Conservation (phyloP, 176 grass and related monocot genomes). For the Carex littledalei region DNA sequence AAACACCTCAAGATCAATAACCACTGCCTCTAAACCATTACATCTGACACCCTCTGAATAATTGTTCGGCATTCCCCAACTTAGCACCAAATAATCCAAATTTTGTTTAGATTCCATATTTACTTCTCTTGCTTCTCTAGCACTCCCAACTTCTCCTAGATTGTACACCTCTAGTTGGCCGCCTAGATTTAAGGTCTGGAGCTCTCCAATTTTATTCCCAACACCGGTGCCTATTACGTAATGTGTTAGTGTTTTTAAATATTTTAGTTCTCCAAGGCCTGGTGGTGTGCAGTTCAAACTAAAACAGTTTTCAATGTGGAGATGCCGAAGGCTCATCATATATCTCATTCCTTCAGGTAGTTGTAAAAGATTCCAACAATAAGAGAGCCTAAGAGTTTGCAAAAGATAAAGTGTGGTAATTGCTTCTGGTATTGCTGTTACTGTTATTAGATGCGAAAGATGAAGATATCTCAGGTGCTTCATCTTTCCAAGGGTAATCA, state of each 20-base stretch:
- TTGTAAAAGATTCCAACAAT: not conserved
- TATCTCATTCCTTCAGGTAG: conserved; percentile 31
- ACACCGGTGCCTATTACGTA: not conserved
- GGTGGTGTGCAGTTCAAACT: conserved; percentile 14
- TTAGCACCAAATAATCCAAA: not conserved
- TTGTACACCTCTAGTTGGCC: not conserved
- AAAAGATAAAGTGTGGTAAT: not conserved
- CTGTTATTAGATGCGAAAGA: too few species aligned
- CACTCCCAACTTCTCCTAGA: not conserved
- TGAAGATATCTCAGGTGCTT: not conserved
- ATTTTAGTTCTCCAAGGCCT: not conserved
- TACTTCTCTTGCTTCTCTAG: not conserved
- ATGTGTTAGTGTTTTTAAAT: not conserved
- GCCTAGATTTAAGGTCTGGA: conserved; percentile 20
- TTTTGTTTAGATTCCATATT: not conserved
- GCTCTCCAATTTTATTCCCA: conserved; percentile 19
- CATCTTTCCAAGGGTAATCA: not conserved
- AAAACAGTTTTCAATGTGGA: not conserved
- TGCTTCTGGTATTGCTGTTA: not conserved
- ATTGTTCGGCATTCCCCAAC: not conserved
- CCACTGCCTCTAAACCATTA: too few species aligned
- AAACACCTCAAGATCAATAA: too few species aligned
- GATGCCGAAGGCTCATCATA: conserved; percentile 26
- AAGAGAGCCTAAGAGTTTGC: not conserved
- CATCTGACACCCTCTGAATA: too few species aligned